Base-by-base conservation (phyloP, 1,139 yeast species). In the Geotrichum restrictum region DNA sequence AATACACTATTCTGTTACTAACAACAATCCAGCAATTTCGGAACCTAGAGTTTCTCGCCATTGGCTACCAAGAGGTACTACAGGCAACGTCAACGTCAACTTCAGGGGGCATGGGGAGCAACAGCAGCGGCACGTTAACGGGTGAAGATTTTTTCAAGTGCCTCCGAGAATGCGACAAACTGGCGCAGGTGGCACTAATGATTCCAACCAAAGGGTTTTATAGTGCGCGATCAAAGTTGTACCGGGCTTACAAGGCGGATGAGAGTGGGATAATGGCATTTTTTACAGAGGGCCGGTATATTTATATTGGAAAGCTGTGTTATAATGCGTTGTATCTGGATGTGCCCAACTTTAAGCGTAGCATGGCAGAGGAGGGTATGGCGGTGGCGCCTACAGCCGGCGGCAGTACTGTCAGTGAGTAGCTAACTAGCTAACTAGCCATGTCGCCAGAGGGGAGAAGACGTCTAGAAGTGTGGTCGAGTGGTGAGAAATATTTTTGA, bases 131-230 rank as follows among this genome's bases (percentile, higher is more conserved):
- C 31, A 13, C 14, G 3, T 39, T 46, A 16, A 31, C 45, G 8
- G 49, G 49, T 7, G 32, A 38, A 31, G 45, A 46, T 27, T 46
- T 38, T 16, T 33, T 29, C 33, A 22, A 11, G 2, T 32, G 45
- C 10, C 39, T 46, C 2, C 2, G 24, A 13, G 43, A 16, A 16
- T 45, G 49, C 43, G 16, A 5, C 19, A 32, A 27, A 8, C 29
- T 46, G 13, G 44, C 44, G 5, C 39, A 46, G 21, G 49, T 46
- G 3, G 44, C 49, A 13, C 19, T 46, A 8, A 46, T 46, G 49
- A 46, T 46, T 16, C 49, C 49, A 14, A 39, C 49, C 21, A 46
- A 46, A 22, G 49, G 49, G n/a, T 46, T 46, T 24, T 46, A 46
- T 22, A 39, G 49, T 14, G 49, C 49, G 3, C 44, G 49, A 6